Evolutionary conservation across 495 filamentous ascomycete genomes (phyloP).

Genomic region (Neurospora tetrasperma): DNA sequence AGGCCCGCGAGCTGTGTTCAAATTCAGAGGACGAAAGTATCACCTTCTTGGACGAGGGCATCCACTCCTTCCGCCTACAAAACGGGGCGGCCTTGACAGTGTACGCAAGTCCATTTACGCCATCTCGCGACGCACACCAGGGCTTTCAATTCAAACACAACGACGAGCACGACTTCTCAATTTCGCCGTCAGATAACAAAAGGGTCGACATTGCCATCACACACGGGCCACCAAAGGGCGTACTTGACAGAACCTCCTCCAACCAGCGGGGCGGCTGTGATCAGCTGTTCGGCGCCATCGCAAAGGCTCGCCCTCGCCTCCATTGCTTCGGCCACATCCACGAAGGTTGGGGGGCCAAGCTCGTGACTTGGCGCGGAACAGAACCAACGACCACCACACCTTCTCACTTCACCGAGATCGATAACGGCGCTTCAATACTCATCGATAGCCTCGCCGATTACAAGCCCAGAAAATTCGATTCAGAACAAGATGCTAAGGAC

Average conservation of each 20-base stretch:
- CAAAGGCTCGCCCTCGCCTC: slow-evolving; percentile 41
- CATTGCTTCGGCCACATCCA: slow-evolving; percentile 73
- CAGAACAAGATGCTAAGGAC: neutral
- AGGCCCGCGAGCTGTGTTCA: slow-evolving; percentile 14
- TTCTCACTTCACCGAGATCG: slow-evolving; percentile 29
- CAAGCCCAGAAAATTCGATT: slow-evolving; percentile 7
- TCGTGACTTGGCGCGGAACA: slow-evolving; percentile 43
- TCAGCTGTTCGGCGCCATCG: slow-evolving; percentile 46
- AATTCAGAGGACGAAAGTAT: slow-evolving; percentile 43
- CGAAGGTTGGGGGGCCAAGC: slow-evolving; percentile 60
- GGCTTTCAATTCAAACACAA: slow-evolving; percentile 51
- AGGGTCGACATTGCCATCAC: slow-evolving; percentile 58
- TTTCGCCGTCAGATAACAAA: slow-evolving; percentile 17
- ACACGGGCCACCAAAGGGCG: slow-evolving; percentile 56
- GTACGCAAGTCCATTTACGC: slow-evolving; percentile 61
- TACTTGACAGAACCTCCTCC: slow-evolving; percentile 40
- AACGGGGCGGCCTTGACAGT: slow-evolving; percentile 52
- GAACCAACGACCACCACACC: slow-evolving; percentile 20
- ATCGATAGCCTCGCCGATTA: slow-evolving; percentile 34
- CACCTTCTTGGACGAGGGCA: slow-evolving; percentile 58
- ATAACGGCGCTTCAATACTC: slow-evolving; percentile 31
- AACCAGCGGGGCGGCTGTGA: slow-evolving; percentile 42
- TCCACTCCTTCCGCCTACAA: slow-evolving; percentile 40
- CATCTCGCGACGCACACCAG: slow-evolving; percentile 43
- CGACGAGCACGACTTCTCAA: slow-evolving; percentile 40